Percentiles rank a stretch among this genome's conserved stretches.
These are phyloP conservation scores for Fusarium ambrosium DNA, from an alignment of 2,329 filamentous ascomycete species.

Conservation along the genomic window DNA sequence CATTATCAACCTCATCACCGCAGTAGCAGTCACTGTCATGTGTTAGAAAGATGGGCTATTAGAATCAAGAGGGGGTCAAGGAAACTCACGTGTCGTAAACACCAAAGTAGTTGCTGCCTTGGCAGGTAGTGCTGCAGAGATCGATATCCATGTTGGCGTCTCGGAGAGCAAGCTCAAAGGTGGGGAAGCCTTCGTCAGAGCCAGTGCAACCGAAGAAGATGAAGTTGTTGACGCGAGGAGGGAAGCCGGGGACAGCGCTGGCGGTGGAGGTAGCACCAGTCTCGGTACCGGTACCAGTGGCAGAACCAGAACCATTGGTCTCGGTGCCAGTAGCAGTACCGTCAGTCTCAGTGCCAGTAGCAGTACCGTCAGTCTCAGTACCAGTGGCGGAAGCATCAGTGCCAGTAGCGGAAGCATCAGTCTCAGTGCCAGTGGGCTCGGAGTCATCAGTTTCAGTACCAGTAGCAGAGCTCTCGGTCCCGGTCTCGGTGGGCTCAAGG, in stretches of 20 bases:
- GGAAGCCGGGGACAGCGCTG: constrained; percentile 33
- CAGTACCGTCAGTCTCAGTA: background rate
- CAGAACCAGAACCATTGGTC: constrained; percentile 47
- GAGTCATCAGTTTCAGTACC: constrained; percentile 44
- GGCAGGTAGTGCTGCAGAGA: constrained; percentile 44
- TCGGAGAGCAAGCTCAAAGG: constrained; percentile 34
- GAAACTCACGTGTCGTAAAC: constrained; percentile 42
- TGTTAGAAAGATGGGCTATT: background rate
- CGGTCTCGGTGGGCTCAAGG: background rate
- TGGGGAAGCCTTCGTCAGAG: constrained; percentile 39
- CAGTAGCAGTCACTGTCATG: constrained; percentile 37
- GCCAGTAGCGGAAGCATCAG: background rate
- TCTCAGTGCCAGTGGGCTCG: constrained; percentile 41
- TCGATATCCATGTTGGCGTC: constrained; percentile 42
- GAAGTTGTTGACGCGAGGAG: constrained; percentile 38
- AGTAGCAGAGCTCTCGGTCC: constrained; percentile 27
- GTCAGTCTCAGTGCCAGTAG: constrained; percentile 30
- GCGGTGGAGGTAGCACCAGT: constrained; percentile 35
- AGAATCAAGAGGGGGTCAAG: too few species aligned
- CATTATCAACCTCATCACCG: constrained; percentile 31
- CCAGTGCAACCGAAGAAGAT: constrained; percentile 46
- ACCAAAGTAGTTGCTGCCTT: constrained; percentile 45
- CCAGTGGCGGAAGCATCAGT: background rate
- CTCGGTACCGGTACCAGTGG: background rate
- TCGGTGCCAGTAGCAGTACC: constrained; percentile 37